Evolutionary conservation across 2,329 filamentous ascomycete species (phyloP).

Genomic region (Tolypocladium inflatum): DNA sequence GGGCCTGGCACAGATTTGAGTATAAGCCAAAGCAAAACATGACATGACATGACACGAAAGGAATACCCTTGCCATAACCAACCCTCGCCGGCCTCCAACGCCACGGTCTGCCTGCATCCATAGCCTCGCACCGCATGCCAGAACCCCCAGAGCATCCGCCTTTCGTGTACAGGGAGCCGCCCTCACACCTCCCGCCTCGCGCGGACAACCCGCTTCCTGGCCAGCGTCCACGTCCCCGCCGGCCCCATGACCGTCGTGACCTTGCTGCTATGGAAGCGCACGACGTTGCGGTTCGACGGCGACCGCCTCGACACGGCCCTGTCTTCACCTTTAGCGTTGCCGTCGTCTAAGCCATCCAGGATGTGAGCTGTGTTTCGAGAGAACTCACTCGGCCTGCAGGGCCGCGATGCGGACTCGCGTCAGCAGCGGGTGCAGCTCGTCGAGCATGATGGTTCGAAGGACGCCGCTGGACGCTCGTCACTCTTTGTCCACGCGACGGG

Average conservation of each 20-base stretch:
- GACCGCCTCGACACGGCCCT: constrained; percentile 3
- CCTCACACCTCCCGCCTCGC: constrained; percentile 8
- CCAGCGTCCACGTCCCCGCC: constrained; percentile 9
- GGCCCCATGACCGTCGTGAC: constrained; percentile 11
- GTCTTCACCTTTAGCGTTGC: not conserved
- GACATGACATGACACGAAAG: not conserved
- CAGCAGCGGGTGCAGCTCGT: constrained; percentile 32
- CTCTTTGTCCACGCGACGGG: not conserved
- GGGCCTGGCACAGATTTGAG: too few relatives aligned
- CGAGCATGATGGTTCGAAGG: constrained; percentile 18
- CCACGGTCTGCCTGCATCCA: not conserved
- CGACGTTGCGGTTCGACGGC: constrained; percentile 7
- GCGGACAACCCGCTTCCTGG: constrained; percentile 13
- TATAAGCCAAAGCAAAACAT: not conserved
- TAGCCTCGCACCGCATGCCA: not conserved
- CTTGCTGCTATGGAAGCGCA: constrained; percentile 12
- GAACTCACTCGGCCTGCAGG: constrained; percentile 35
- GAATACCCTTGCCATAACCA: not conserved
- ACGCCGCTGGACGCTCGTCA: not conserved
- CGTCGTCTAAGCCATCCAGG: too few relatives aligned
- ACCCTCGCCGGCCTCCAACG: not conserved
- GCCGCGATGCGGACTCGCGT: constrained; percentile 38
- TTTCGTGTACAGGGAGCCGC: not conserved
- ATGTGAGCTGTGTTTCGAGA: too few relatives aligned
- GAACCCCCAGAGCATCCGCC: not conserved